Base-by-base conservation (phyloP, 805 yeast genomes). In the Pichia membranifaciens region DNA sequence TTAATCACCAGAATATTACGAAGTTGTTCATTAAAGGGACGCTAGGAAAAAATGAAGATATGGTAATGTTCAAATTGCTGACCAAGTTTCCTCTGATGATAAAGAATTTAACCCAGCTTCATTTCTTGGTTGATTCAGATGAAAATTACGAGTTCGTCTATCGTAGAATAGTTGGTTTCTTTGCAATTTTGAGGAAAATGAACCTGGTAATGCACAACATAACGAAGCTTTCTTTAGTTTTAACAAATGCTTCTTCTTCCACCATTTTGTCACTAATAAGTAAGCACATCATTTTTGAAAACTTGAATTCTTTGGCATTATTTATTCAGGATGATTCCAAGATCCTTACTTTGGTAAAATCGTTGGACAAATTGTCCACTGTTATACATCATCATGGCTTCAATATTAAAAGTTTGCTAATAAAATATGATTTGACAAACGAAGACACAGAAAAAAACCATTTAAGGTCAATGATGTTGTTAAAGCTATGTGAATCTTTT, bases 11-110 rank as follows among this genome's bases (percentile, higher is more conserved):
- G 9, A 45, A 52, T 4, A 48, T 64, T 7, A 47, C 47, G 16
- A 41, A 40, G 13, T 32, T 64, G 3, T 57, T 55, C 20, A 53
- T 64, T 35, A 51, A 54, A 16, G 66, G 65, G 3, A 55, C 51
- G n/a, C 43, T 64, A n/a, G 65, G 59, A 1, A 49, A 48, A n/a
- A 64, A 64, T 49, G 68, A 64, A 51, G 68, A 64, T 50, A 58
- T 64, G 61, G 58, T 64, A 5, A 56, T 64, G 6, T 64, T 58
- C 43, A 53, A 57, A 43, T 43, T 64, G 17, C 31, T 64, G 16
- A 64, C 67, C 1, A 56, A 54, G 20, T 56, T 44, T 35, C 66
- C 66, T 3, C 57, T 54, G 13, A 47, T 57, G 50, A 49, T 64
- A 16, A 53, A 52, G 28, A 48, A 56, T 17, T 45, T 64, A 22